A percentile compares a stretch with the other conserved stretches of the same genome.
Conservation (phyloP, 768 basidiomycete genomes). For the Suillus luteus region DNA sequence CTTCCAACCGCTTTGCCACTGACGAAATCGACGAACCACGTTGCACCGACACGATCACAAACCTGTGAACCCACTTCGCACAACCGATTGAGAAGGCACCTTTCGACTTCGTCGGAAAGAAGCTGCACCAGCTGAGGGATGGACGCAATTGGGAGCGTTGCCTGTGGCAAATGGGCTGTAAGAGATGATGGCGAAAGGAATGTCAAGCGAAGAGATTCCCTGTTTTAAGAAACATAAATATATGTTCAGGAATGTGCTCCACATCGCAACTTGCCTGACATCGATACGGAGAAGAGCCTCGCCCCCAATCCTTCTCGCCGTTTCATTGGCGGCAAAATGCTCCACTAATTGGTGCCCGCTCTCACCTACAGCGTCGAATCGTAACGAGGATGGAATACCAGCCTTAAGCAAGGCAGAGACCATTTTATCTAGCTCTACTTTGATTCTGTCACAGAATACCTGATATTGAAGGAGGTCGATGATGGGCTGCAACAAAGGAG, state of each 20-base stretch:
- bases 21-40: constrained; percentile 79
- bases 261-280: constrained; percentile 47
- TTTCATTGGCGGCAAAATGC: constrained; percentile 44
- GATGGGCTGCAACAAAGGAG: constrained; percentile 67
- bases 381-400: constrained; percentile 57
- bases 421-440: constrained; percentile 56
- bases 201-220: constrained; percentile 75
- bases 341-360: constrained; percentile 57
- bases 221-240: constrained; percentile 36
- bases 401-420: constrained; percentile 48
- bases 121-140: constrained; percentile 76
- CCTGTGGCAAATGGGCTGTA: constrained; percentile 79
- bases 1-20: constrained; percentile 65
- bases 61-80: constrained; percentile 64
- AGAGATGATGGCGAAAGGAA: constrained; percentile 75
- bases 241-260: neutral
- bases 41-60: constrained; percentile 52
- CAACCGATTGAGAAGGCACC: constrained; percentile 66
- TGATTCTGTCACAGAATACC: constrained; percentile 67
- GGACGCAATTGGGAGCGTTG: constrained; percentile 71
- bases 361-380: constrained; percentile 68
- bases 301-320: constrained; percentile 56
- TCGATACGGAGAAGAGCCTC: constrained; percentile 73
- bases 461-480: constrained; percentile 82
- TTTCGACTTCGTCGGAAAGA: constrained; percentile 75